Base-by-base conservation (phyloP, 2,329 filamentous ascomycete genomes). In the Coniochaeta ligniaria region DNA sequence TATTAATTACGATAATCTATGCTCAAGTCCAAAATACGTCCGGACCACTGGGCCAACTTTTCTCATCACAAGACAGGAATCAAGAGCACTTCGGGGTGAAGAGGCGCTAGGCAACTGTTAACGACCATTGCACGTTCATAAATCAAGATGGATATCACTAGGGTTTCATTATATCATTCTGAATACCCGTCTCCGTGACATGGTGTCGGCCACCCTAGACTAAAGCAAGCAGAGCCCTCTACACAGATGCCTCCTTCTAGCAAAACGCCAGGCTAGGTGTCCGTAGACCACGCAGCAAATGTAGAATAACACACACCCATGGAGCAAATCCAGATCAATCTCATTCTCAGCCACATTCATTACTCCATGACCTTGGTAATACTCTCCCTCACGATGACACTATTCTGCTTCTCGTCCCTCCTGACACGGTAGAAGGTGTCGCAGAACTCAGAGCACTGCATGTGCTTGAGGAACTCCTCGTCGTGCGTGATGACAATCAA, bases 401-500 rank as follows among this genome's bases (percentile, higher is more conserved):
- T 96, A 73, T 96, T 94, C 77, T 97, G 93, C 68, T 84, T 85
- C 67, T 89, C 86, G 70, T 96, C 90, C 58, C 95, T 82, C 63
- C 84, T 89, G 12, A 99, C 90, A 5, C 92, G 86, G 76, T 90
- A 98, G 73, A 97, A 99, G 65, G 88, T 86, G 74, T 98, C 95
- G 65, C 89, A 91, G 71, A 96, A 98, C 66, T 99, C 94, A 26
- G 87, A 88, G 73, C 92, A 96, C 66, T 92, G 88, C 95, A 99
- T 99, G 70, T 92, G 86, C 60, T 89, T 84, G 70, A 99, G 72
- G 69, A 99, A 99, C 70, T 96, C 92, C 76, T 98, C 96, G 76
- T 99, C 95, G 80, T 99, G 95, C 5, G 95, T 99, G 73, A 99
- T 99, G 70, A 99, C 91, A 70, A 99, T 95, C 60, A 99, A 85